These are phyloP conservation scores for Iberis amara DNA, from an alignment of 441 rosid genomes.

Conservation along the genomic window DNA sequence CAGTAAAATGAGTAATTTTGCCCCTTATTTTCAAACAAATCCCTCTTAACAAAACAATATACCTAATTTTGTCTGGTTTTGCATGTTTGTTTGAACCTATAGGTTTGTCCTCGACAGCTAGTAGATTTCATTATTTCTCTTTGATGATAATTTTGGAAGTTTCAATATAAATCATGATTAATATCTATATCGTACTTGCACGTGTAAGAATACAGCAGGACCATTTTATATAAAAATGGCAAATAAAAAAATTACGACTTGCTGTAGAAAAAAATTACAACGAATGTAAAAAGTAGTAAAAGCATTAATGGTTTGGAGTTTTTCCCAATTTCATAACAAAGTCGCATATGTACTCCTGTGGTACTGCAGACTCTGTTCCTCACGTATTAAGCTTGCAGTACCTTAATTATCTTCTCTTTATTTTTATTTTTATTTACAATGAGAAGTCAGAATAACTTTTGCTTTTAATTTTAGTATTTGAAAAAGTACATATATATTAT, in stretches of 20 bases:
- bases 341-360: slow-evolving; percentile 30
- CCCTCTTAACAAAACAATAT: slow-evolving; percentile 16
- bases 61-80: slow-evolving; percentile 5
- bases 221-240: slow-evolving; percentile 3
- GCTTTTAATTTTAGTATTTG: slow-evolving; percentile 15
- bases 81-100: slow-evolving; percentile 34
- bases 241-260: not conserved
- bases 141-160: slow-evolving; percentile 26
- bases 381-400: slow-evolving; percentile 27
- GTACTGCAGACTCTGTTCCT: slow-evolving; percentile 32
- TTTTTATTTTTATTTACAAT: not conserved
- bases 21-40: slow-evolving; percentile 23
- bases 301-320: slow-evolving; percentile 33
- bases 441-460: not conserved
- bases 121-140: slow-evolving; percentile 29
- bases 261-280: not conserved
- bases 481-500: too few species aligned
- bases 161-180: slow-evolving; percentile 24
- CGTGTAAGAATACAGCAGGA: slow-evolving; percentile 30
- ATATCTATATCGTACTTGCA: slow-evolving; percentile 32
- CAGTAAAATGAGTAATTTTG: slow-evolving; percentile 14
- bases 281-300: slow-evolving; percentile 27
- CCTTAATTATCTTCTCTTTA: slow-evolving; percentile 19
- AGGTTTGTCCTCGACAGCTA: slow-evolving; percentile 34
- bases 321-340: slow-evolving; percentile 31